Evolutionary conservation across 2,329 filamentous ascomycete genomes (phyloP).

Genomic region (Moelleriella libera): DNA sequence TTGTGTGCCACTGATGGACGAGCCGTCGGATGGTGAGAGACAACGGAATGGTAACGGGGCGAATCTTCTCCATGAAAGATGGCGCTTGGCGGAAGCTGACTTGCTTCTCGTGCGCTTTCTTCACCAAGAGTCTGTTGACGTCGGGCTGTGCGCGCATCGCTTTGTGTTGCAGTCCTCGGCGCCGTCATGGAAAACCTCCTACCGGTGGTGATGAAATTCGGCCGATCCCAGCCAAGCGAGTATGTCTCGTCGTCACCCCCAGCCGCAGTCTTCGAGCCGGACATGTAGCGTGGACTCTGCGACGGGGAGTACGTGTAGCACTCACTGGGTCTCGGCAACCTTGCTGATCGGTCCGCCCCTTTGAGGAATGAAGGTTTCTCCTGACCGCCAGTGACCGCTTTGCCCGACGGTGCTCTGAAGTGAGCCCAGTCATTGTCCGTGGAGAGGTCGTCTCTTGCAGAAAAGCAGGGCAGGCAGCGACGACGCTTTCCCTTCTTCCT

Average conservation of each 20-base stretch:
- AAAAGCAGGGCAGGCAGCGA: constrained; percentile 16
- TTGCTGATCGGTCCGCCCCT: neutral
- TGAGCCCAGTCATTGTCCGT: constrained; percentile 12
- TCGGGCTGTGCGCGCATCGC: neutral
- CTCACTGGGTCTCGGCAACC: neutral
- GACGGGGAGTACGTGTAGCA: neutral
- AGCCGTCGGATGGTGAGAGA: neutral
- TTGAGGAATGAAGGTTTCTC: neutral
- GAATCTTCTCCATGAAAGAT: neutral
- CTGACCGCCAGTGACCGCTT: neutral
- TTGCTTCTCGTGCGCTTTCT: neutral
- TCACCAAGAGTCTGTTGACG: neutral
- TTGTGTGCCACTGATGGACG: neutral
- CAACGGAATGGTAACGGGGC: neutral
- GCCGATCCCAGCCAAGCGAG: neutral
- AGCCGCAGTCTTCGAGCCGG: neutral
- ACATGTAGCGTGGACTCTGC: constrained; percentile 3
- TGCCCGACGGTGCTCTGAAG: constrained; percentile 6
- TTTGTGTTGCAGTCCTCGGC: constrained; percentile 1
- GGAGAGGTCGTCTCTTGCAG: constrained; percentile 9
- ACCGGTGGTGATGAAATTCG: constrained; percentile 5
- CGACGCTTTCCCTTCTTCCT: constrained; percentile 6
- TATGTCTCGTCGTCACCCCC: neutral
- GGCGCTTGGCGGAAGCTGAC: too few relatives aligned
- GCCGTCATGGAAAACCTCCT: constrained; percentile 4